Conservation (phyloP, 2,329 filamentous ascomycete genomes). For the Colletotrichum orchidophilum region DNA sequence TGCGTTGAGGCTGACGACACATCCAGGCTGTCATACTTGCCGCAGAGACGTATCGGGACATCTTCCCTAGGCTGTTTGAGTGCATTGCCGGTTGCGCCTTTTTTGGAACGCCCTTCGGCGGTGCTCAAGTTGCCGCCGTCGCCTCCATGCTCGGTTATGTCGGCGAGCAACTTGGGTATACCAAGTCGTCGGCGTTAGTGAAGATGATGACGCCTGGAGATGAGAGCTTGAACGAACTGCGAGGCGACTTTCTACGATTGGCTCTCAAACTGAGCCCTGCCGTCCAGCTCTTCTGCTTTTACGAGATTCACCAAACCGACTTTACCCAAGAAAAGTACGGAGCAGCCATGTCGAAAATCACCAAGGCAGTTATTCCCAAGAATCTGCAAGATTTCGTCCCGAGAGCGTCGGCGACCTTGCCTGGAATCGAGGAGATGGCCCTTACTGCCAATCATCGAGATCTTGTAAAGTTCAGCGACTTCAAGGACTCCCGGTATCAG, state of each 20-base stretch:
- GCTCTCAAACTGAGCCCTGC: conserved; percentile 45
- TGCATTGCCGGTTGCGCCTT: conserved; percentile 49
- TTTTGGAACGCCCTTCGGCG: conserved; percentile 53
- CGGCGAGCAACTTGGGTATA: conserved; percentile 44
- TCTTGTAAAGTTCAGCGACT: conserved; percentile 53
- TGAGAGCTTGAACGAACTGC: conserved; percentile 48
- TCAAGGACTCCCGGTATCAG: conserved; percentile 48
- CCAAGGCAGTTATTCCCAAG: conserved; percentile 43
- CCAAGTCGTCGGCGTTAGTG: conserved; percentile 48
- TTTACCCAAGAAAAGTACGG: conserved; percentile 37
- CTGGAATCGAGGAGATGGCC: conserved; percentile 46
- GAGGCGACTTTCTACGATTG: conserved; percentile 50
- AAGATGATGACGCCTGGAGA: conserved; percentile 52
- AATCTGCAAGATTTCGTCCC: conserved; percentile 50
- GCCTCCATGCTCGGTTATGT: conserved; percentile 49
- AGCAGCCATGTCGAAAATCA: conserved; percentile 46
- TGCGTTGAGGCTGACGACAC: background rate
- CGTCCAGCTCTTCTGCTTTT: conserved; percentile 51
- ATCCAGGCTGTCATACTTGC: conserved; percentile 38
- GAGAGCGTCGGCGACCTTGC: conserved; percentile 50
- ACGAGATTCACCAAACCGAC: conserved; percentile 50
- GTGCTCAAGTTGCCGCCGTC: conserved; percentile 46
- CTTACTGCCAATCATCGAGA: conserved; percentile 50
- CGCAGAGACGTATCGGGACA: conserved; percentile 44
- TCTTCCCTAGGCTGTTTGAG: conserved; percentile 51